A percentile compares a stretch with the other conserved stretches of the same genome.
Evolutionary conservation across 352 stramenopile genomes (phyloP).

Genomic region (Heterotrichella gracilis): DNA sequence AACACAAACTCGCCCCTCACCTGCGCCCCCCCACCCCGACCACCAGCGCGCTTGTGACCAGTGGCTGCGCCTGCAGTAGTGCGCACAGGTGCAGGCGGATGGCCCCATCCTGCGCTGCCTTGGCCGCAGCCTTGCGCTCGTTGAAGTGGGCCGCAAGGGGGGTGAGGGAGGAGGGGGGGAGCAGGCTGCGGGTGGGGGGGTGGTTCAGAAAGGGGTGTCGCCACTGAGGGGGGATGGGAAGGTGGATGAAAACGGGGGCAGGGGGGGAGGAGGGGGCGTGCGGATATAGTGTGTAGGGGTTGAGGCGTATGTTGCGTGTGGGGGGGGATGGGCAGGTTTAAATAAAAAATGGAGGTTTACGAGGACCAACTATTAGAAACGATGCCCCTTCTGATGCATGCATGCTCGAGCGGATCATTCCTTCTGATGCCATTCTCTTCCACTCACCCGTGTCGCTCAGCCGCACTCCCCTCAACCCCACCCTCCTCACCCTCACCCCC

Average conservation of each 20-base stretch:
- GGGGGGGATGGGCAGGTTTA: neutral
- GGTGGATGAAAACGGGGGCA: conserved; percentile 17
- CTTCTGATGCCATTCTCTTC: neutral
- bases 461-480: neutral
- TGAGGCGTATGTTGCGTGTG: neutral
- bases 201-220: too few relatives aligned
- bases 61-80: conserved; percentile 30
- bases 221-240: conserved; percentile 18
- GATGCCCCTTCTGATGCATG: too few relatives aligned
- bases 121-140: conserved; percentile 40
- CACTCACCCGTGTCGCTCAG: neutral
- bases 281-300: neutral
- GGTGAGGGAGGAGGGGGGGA: too few relatives aligned
- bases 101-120: conserved; percentile 35
- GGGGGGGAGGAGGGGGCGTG: neutral
- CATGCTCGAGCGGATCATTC: neutral
- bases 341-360: too few relatives aligned
- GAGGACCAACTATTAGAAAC: too few relatives aligned
- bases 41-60: too few relatives aligned
- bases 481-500: too few relatives aligned
- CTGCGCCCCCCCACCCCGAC: too few relatives aligned
- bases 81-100: conserved; percentile 40
- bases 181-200: too few relatives aligned
- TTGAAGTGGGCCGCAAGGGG: conserved; percentile 38
- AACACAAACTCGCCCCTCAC: too few relatives aligned